Evolutionary conservation across 768 basidiomycete genomes (phyloP).

Genomic region (Tubosaeta sp.): DNA sequence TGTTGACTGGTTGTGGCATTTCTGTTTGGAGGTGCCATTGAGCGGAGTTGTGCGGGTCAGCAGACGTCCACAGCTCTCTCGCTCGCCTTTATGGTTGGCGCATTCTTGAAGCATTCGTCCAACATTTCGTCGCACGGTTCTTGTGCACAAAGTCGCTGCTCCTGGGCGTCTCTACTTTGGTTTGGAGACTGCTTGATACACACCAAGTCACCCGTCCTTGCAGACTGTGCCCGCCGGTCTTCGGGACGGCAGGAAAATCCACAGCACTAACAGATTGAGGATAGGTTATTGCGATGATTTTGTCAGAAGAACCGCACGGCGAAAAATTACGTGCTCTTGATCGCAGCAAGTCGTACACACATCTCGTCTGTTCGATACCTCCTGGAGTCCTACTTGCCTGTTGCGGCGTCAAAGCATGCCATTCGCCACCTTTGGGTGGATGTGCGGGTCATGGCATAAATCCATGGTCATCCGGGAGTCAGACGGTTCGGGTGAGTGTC

Average conservation of each 20-base stretch:
- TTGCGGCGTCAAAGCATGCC: conserved; percentile 14
- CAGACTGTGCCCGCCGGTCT: not conserved
- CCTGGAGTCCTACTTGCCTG: conserved; percentile 13
- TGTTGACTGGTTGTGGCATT: not conserved
- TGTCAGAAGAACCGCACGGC: conserved; percentile 19
- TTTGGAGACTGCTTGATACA: conserved; percentile 5
- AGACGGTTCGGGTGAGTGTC: conserved; percentile 25
- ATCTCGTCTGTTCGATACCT: conserved; percentile 20
- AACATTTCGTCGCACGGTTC: not conserved
- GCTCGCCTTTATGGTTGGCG: not conserved
- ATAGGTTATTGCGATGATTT: conserved; percentile 6
- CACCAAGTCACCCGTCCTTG: not conserved
- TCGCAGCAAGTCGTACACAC: conserved; percentile 19
- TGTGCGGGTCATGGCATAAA: conserved; percentile 2
- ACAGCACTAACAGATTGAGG: conserved; percentile 1
- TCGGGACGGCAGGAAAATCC: conserved; percentile 1
- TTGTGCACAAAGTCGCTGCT: conserved; percentile 1
- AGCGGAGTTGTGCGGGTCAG: not conserved
- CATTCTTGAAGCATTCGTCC: not conserved
- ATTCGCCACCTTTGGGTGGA: conserved; percentile 7
- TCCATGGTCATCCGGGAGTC: not conserved
- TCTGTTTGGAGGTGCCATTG: not conserved
- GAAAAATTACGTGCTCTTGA: conserved; percentile 24
- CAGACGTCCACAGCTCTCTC: too few species aligned
- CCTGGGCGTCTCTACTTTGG: not conserved